These are phyloP conservation scores for Aspergillus homomorphus DNA, from an alignment of 495 filamentous ascomycete genomes.

Conservation along the genomic window DNA sequence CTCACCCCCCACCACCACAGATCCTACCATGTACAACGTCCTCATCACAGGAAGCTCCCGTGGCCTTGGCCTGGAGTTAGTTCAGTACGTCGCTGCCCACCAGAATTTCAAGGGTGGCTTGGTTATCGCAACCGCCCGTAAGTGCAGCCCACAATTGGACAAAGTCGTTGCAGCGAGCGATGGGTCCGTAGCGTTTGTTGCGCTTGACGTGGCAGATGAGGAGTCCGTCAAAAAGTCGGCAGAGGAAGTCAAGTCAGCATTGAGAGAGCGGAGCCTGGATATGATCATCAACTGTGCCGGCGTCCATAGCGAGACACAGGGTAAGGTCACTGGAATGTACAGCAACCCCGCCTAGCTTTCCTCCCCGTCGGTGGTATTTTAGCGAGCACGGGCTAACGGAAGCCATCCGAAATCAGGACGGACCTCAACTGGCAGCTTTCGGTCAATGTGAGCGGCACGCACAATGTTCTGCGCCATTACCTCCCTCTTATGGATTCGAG, in stretches of 20 bases:
- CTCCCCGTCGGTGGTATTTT: too few species aligned
- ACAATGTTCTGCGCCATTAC: slow-evolving; percentile 34
- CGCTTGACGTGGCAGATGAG: slow-evolving; percentile 39
- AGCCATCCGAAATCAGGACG: slow-evolving; percentile 14
- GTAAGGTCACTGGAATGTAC: slow-evolving; percentile 24
- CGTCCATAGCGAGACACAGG: slow-evolving; percentile 16
- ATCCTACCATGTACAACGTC: background rate
- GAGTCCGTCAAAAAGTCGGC: slow-evolving; percentile 36
- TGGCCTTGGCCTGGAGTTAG: slow-evolving; percentile 26
- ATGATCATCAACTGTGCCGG: slow-evolving; percentile 49
- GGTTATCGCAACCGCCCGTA: slow-evolving; percentile 33
- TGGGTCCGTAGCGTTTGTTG: slow-evolving; percentile 37
- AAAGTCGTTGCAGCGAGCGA: slow-evolving; percentile 11
- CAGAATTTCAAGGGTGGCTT: slow-evolving; percentile 17
- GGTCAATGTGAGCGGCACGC: slow-evolving; percentile 39
- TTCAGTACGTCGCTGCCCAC: slow-evolving; percentile 20
- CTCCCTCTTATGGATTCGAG: slow-evolving; percentile 38
- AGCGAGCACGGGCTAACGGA: too few species aligned
- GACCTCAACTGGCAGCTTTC: slow-evolving; percentile 34
- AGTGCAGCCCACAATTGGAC: slow-evolving; percentile 25
- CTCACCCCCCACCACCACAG: too few species aligned
- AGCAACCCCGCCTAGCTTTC: background rate
- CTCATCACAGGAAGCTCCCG: background rate
- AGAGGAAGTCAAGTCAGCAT: slow-evolving; percentile 24
- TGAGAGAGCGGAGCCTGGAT: slow-evolving; percentile 38